A percentile compares a stretch with the other conserved stretches of the same genome.
phyloP scores from a whole-genome alignment of 164 flowering plant genomes.

The Aristolochia contorta region DNA sequence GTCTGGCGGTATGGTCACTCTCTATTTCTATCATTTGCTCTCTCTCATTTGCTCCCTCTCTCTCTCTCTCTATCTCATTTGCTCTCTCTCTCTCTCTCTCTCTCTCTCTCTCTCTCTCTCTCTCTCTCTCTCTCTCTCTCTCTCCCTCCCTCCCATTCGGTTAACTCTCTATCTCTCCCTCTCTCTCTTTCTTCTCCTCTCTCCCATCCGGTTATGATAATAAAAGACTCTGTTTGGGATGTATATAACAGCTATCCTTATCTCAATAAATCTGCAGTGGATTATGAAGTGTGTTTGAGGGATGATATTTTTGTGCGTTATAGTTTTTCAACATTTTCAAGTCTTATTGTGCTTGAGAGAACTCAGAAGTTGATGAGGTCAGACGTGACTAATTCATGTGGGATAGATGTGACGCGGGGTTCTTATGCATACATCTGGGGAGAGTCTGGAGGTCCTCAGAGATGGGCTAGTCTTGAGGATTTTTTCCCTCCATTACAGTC shows the following conservation, averaged over 20 bases:
- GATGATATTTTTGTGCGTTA: conserved; percentile 88
- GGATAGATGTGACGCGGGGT: conserved; percentile 46
- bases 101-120: too few relatives aligned
- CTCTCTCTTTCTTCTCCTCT: too few relatives aligned
- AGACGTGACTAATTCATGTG: conserved; percentile 39
- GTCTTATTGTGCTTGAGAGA: conserved; percentile 82
- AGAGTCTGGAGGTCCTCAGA: conserved; percentile 47
- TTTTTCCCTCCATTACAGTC: too few relatives aligned
- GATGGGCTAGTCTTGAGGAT: conserved; percentile 38
- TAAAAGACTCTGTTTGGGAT: conserved; percentile 60
- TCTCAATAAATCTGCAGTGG: conserved; percentile 86
- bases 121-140: too few relatives aligned
- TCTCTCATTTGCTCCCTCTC: too few relatives aligned
- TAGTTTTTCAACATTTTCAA: conserved; percentile 92
- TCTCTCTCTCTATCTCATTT: too few relatives aligned
- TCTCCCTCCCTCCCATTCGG: too few relatives aligned
- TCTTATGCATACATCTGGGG: conserved; percentile 79
- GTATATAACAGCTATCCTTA: conserved; percentile 70
- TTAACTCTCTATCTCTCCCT: too few relatives aligned
- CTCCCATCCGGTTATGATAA: too few relatives aligned
- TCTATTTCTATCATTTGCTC: too few relatives aligned
- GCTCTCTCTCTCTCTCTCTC: too few relatives aligned
- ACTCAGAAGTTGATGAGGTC: conserved; percentile 50
- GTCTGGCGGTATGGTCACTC: too few relatives aligned
- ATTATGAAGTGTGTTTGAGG: conserved; percentile 88